Percentiles rank a stretch among this genome's conserved stretches.
phyloP scores from a whole-genome alignment of 2,329 filamentous ascomycete genomes.

The Xenosphaeropsis pyriputrescens region DNA sequence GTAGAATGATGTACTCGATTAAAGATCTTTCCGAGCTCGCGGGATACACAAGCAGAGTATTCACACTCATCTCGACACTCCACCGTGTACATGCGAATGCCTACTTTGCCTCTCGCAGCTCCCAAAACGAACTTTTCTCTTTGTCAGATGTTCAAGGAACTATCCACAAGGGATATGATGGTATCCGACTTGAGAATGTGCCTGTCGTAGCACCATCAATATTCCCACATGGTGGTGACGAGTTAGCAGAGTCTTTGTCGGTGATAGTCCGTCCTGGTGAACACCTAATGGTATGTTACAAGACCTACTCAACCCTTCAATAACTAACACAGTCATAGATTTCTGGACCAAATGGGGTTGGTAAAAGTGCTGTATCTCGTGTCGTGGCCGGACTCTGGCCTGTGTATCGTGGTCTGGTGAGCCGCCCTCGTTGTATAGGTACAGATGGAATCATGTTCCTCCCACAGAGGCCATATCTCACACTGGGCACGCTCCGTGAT shows the following conservation, averaged over 20 bases:
- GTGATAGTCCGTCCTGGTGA: slow-evolving; percentile 84
- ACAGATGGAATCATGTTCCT: slow-evolving; percentile 97
- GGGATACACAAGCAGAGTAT: slow-evolving; percentile 90
- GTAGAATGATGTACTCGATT: slow-evolving; percentile 99
- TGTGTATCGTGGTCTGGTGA: slow-evolving; percentile 84
- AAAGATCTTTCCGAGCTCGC: slow-evolving; percentile 94
- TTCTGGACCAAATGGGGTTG: slow-evolving; percentile 86
- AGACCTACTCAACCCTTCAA: not conserved
- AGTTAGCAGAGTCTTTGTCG: slow-evolving; percentile 76
- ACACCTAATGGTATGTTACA: slow-evolving; percentile 53
- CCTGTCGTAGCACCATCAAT: slow-evolving; percentile 81
- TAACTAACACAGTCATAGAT: slow-evolving; percentile 33
- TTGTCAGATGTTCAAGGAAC: slow-evolving; percentile 87
- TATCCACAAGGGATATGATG: slow-evolving; percentile 87
- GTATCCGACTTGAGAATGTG: slow-evolving; percentile 83
- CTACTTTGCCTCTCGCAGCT: slow-evolving; percentile 56
- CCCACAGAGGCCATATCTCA: slow-evolving; percentile 84
- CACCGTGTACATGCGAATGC: slow-evolving; percentile 86
- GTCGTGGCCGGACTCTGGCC: slow-evolving; percentile 92
- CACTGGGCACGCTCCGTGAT: slow-evolving; percentile 81
- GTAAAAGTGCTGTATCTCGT: slow-evolving; percentile 78
- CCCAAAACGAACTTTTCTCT: slow-evolving; percentile 69
- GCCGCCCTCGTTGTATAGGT: slow-evolving; percentile 65
- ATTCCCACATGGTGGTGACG: slow-evolving; percentile 82
- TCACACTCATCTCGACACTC: slow-evolving; percentile 86